Evolutionary conservation across 2,329 filamentous ascomycete genomes (phyloP), one percentile per base, ranked within the genome.

Genomic region (Sordariomycetes sp.): DNA sequence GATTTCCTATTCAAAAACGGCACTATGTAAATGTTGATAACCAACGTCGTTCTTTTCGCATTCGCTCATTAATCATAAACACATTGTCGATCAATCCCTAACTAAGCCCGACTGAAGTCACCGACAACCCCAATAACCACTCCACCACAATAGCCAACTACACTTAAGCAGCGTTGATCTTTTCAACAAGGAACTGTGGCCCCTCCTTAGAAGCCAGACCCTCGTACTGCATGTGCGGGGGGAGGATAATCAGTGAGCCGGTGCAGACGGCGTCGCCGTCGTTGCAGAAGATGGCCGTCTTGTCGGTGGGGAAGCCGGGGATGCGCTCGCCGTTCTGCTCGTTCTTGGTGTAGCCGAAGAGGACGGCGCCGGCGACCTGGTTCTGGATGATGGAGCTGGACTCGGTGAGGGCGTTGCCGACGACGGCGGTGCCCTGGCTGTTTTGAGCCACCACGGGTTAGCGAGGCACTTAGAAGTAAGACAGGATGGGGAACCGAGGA

Each of bases 281-380:
- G 60, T 72, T 72, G 65, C 72, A 74, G 64, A 73, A 72, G 61
- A 73, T 68, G 48, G 69, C 66, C 54, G 68, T 71, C 62, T 68
- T 66, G 53, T 68, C 66, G 15, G 60, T 53, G 24, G 68, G 66
- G 62, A 67, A 73, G 45, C 67, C 65, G 39, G 61, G 61, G 56
- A 73, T 71, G 54, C 66, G 65, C 20, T 66, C 69, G 24, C 65
- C 62, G 60, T 72, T 69, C 56, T 72, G 57, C 5, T 52, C 34
- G 6, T 42, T 61, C 62, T 63, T 61, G 8, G 65, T 64, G 52
- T 66, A 64, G 12, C 65, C 65, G 15, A 65, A 66, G n/a, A 62
- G 65, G 53, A 66, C 64, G 17, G 61, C 64, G 35, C 61, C 65
- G 2, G 61, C 60, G 54, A 65, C 62, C 56, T 62, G 61, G 51